These are phyloP conservation scores for Hypsizygus ulmarius DNA, from an alignment of 1,284 basidiomycete genomes.

Conservation along the genomic window DNA sequence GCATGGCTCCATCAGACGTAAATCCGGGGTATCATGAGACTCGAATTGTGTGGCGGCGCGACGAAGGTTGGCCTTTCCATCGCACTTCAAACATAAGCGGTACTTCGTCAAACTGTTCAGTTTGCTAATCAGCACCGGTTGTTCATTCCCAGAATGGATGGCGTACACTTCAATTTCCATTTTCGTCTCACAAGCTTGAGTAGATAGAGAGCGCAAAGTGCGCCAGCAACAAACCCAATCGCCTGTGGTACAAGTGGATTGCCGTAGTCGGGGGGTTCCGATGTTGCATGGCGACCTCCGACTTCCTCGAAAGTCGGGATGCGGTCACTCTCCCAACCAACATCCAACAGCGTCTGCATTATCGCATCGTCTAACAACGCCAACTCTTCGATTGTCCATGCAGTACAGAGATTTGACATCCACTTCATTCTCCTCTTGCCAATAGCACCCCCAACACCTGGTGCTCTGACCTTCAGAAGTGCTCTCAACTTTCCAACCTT, in stretches of 20 bases:
- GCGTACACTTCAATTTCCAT: no score
- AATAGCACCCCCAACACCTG: constrained; percentile 72
- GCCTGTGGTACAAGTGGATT: constrained; percentile 23
- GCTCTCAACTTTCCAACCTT: constrained; percentile 74
- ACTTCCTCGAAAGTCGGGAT: constrained; percentile 51
- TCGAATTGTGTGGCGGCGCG: no score
- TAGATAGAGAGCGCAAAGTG: constrained; percentile 18
- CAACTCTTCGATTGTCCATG: constrained; percentile 80
- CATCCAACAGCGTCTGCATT: constrained; percentile 59
- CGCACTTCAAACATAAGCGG: no score
- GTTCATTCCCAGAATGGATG: no score
- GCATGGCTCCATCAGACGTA: no score
- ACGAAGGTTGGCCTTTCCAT: no score
- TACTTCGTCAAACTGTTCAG: no score
- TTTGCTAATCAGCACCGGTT: no score
- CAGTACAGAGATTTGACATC: constrained; percentile 91
- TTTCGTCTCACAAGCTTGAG: constrained; percentile 8
- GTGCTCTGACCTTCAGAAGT: constrained; percentile 69
- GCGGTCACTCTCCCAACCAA: constrained; percentile 65
- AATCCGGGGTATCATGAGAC: no score
- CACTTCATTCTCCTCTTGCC: constrained; percentile 86
- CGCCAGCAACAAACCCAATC: constrained; percentile 36
- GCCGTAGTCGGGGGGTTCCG: neutral
- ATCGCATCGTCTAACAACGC: constrained; percentile 59
- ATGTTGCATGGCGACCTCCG: constrained; percentile 26